phyloP scores from a whole-genome alignment of 129 eudicot species.

The Ambrosia artemisiifolia region DNA sequence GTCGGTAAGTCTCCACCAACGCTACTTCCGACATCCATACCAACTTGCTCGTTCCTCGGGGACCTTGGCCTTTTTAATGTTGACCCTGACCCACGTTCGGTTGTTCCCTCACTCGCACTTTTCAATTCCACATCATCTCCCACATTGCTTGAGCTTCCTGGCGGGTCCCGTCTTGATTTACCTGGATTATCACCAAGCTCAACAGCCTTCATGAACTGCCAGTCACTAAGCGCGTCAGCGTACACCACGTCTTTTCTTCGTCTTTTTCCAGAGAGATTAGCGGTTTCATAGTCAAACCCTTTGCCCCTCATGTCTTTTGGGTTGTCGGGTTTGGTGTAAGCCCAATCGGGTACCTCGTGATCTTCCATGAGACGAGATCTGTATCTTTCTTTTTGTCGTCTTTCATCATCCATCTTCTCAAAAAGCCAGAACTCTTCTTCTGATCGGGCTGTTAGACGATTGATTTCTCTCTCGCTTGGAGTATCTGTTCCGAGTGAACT shows the following conservation, averaged over 20 bases:
- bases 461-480: slow-evolving; percentile 92
- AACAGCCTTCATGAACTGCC: slow-evolving; percentile 68
- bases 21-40: slow-evolving; percentile 27
- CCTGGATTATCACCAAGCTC: slow-evolving; percentile 57
- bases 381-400: slow-evolving; percentile 78
- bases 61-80: slow-evolving; percentile 36
- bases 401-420: slow-evolving; percentile 92
- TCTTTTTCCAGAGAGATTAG: slow-evolving; percentile 70
- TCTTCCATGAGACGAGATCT: slow-evolving; percentile 96
- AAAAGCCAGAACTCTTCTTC: slow-evolving; percentile 88
- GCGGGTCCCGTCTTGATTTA: slow-evolving; percentile 28
- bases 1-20: slow-evolving; percentile 38
- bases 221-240: slow-evolving; percentile 62
- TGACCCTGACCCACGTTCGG: slow-evolving; percentile 39
- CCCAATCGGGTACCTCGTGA: slow-evolving; percentile 95
- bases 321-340: slow-evolving; percentile 54
- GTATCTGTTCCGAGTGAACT: slow-evolving; percentile 82
- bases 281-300: slow-evolving; percentile 68
- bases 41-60: slow-evolving; percentile 32
- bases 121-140: slow-evolving; percentile 41
- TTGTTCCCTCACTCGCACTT: slow-evolving; percentile 51
- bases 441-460: slow-evolving; percentile 84
- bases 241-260: slow-evolving; percentile 80
- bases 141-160: slow-evolving; percentile 21
- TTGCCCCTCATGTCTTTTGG: slow-evolving; percentile 59